phyloP scores from a whole-genome alignment of 371 early-diverging fungal species.

The Mortierella sp. region DNA sequence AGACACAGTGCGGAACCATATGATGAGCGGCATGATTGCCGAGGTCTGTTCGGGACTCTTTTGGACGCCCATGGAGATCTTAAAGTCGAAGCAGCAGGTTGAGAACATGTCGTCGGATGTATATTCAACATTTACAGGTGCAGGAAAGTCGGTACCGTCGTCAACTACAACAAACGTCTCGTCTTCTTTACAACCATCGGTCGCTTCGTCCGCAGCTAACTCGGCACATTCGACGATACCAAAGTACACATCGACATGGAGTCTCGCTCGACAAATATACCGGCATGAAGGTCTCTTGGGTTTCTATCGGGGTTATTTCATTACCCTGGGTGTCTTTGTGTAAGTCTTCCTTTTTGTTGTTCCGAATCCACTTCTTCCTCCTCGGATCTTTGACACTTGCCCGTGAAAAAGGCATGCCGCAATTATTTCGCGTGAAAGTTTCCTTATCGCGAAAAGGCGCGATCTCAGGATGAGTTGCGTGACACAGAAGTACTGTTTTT shows the following conservation, averaged over 20 bases:
- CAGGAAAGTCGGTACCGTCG: background rate
- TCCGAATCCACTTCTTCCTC: background rate
- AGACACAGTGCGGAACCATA: constrained; percentile 59
- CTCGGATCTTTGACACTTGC: background rate
- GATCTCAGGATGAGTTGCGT: background rate
- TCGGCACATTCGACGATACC: background rate
- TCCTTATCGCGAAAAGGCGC: background rate
- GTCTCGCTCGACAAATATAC: constrained; percentile 63
- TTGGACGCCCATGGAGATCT: constrained; percentile 89
- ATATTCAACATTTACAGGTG: background rate
- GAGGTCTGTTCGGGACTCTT: constrained; percentile 69
- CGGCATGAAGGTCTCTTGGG: constrained; percentile 73
- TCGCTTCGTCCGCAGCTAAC: background rate
- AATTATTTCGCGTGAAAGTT: background rate
- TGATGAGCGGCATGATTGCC: constrained; percentile 67
- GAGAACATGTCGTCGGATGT: constrained; percentile 15
- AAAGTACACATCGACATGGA: constrained; percentile 14
- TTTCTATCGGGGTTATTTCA: constrained; percentile 82
- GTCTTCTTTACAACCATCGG: background rate
- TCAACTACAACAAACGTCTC: background rate
- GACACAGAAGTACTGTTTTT: background rate
- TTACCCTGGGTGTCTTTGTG: constrained; percentile 81
- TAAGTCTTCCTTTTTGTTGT: constrained; percentile 10
- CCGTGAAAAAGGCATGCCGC: background rate
- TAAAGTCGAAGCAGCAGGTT: constrained; percentile 81